Conservation (phyloP, 1,284 basidiomycete genomes). For the Sparassis latifolia region DNA sequence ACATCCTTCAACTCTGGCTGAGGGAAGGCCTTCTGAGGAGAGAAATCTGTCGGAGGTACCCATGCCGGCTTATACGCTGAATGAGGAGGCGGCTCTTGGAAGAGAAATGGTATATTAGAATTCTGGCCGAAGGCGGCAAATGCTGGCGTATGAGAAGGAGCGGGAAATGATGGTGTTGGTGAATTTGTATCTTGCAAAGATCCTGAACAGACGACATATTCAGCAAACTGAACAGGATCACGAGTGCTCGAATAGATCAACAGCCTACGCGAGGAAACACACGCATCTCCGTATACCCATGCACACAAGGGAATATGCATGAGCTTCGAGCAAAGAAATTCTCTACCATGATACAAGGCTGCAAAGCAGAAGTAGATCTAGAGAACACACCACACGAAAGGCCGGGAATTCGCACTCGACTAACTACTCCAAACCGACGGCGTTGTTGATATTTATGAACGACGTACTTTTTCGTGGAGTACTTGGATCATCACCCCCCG, state of each 20-base stretch:
- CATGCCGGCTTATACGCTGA: constrained; percentile 47
- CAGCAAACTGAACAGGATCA: neutral
- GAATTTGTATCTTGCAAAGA: constrained; percentile 46
- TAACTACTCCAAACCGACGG: no score
- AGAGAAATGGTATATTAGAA: constrained; percentile 64
- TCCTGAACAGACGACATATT: constrained; percentile 30
- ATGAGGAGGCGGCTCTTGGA: constrained; percentile 47
- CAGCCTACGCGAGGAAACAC: neutral
- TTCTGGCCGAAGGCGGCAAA: constrained; percentile 63
- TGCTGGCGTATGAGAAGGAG: constrained; percentile 36
- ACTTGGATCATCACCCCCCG: constrained; percentile 32
- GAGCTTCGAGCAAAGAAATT: no score
- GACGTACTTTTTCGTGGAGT: constrained; percentile 63
- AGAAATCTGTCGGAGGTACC: constrained; percentile 54
- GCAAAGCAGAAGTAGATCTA: no score
- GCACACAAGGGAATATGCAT: no score
- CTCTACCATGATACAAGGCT: no score
- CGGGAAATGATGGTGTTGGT: constrained; percentile 36
- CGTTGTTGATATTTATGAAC: neutral
- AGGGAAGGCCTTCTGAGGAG: constrained; percentile 54
- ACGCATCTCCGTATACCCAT: neutral
- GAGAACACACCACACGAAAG: no score
- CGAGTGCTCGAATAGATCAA: neutral
- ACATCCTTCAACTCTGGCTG: constrained; percentile 56
- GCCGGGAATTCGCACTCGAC: no score